These are phyloP conservation scores for Parafenestella ontariensis DNA, from an alignment of 2,329 filamentous ascomycete species.

Conservation along the genomic window DNA sequence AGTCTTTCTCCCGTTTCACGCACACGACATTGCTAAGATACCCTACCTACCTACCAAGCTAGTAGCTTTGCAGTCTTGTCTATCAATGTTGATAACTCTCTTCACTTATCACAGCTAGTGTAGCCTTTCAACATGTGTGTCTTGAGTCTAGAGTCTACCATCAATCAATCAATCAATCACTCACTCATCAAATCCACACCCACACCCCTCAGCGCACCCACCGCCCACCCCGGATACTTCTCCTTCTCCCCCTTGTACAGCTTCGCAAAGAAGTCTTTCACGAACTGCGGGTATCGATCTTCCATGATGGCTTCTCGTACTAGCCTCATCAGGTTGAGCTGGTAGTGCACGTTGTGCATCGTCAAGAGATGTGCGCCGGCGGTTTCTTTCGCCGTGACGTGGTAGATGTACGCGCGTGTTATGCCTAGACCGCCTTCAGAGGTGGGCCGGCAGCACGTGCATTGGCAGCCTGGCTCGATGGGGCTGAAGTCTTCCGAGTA, in stretches of 20 bases:
- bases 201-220: constrained; percentile 78
- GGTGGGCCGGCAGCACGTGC: constrained; percentile 73
- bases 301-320: constrained; percentile 79
- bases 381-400: constrained; percentile 93
- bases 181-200: constrained; percentile 61
- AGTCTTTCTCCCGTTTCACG: too few relatives aligned
- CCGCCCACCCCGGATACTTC: constrained; percentile 82
- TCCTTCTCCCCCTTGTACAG: constrained; percentile 69
- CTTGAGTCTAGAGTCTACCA: too few relatives aligned
- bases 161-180: too few relatives aligned
- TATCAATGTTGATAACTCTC: too few relatives aligned
- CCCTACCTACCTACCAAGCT: neutral
- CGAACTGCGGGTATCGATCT: constrained; percentile 79
- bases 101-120: too few relatives aligned
- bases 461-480: constrained; percentile 82
- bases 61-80: too few relatives aligned
- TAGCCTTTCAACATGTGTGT: too few relatives aligned
- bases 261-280: constrained; percentile 78
- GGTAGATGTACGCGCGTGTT: constrained; percentile 88
- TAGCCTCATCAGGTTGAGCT: constrained; percentile 81
- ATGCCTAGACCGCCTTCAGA: constrained; percentile 77
- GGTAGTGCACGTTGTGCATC: constrained; percentile 95
- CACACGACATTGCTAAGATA: neutral
- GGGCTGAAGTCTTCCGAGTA: constrained; percentile 83
- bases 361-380: constrained; percentile 85